These are phyloP conservation scores for Botrytis squamosa DNA, from an alignment of 2,329 filamentous ascomycete species.

Conservation along the genomic window DNA sequence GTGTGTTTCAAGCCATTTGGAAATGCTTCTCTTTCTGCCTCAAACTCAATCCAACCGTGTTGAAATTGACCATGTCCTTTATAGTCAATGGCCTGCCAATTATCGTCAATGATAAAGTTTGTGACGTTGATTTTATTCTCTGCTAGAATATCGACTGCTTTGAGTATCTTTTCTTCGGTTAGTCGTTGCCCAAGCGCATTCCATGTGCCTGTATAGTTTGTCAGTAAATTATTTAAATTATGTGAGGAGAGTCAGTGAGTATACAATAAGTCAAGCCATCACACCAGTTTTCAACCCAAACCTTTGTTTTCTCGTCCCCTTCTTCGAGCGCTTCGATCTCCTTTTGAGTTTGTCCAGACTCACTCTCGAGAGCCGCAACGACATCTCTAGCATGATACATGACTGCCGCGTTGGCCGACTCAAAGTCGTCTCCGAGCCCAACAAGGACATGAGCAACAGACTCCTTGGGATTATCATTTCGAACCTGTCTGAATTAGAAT, in stretches of 20 bases:
- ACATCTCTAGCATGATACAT: constrained; percentile 84
- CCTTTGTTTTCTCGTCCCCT: constrained; percentile 47
- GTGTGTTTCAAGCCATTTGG: constrained; percentile 74
- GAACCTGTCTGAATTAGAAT: constrained; percentile 44
- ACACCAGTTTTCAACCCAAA: constrained; percentile 84
- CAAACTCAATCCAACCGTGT: constrained; percentile 75
- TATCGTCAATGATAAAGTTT: constrained; percentile 93
- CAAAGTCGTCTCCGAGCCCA: constrained; percentile 69
- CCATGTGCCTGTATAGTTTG: constrained; percentile 66
- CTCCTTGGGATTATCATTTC: constrained; percentile 63
- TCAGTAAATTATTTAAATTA: neutral
- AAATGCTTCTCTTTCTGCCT: constrained; percentile 78
- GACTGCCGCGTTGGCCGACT: constrained; percentile 72
- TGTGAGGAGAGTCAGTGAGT: neutral
- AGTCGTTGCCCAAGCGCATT: constrained; percentile 84
- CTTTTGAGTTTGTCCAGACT: constrained; percentile 45
- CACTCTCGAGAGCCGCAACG: constrained; percentile 48
- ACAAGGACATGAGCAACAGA: constrained; percentile 64
- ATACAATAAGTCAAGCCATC: constrained; percentile 85
- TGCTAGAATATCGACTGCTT: constrained; percentile 70
- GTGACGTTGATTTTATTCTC: constrained; percentile 72
- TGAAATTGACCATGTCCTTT: constrained; percentile 53
- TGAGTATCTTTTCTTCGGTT: constrained; percentile 74
- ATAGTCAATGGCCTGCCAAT: constrained; percentile 79
- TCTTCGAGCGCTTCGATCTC: constrained; percentile 49